Percentiles rank a stretch among this genome's conserved stretches.
phyloP scores from a whole-genome alignment of 805 yeast genomes.

The Yarrowia osloensis region DNA sequence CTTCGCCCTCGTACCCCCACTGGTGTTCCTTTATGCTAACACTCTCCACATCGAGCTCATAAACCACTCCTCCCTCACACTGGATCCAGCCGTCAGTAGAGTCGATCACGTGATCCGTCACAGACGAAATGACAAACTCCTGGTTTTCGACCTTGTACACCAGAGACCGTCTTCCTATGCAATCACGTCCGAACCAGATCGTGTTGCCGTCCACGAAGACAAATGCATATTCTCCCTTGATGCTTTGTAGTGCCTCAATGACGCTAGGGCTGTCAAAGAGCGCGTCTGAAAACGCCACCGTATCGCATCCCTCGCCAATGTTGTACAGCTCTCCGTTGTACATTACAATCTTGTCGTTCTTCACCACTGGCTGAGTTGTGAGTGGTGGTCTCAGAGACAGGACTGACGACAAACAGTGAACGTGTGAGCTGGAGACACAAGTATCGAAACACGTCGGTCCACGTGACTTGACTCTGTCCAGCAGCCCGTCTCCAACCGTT shows the following conservation, averaged over 20 bases:
- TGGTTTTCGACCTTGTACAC: slow-evolving; percentile 46
- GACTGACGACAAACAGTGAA: slow-evolving; percentile 57
- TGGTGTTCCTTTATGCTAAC: slow-evolving; percentile 52
- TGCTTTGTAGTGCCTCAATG: slow-evolving; percentile 45
- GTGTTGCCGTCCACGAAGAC: slow-evolving; percentile 47
- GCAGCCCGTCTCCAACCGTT: not conserved
- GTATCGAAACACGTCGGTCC: slow-evolving; percentile 4
- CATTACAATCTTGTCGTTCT: slow-evolving; percentile 52
- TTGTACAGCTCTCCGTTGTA: slow-evolving; percentile 92
- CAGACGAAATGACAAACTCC: slow-evolving; percentile 53
- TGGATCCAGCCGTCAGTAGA: not conserved
- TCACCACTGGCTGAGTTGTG: slow-evolving; percentile 65
- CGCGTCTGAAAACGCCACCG: slow-evolving; percentile 51
- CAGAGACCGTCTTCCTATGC: slow-evolving; percentile 78
- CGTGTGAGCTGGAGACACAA: not conserved
- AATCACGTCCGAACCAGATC: slow-evolving; percentile 81
- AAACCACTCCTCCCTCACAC: not conserved
- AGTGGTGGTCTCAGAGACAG: slow-evolving; percentile 79
- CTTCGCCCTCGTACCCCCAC: slow-evolving; percentile 42
- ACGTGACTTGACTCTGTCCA: not conserved
- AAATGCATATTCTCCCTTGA: slow-evolving; percentile 85
- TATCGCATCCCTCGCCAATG: slow-evolving; percentile 55
- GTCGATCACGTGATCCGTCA: slow-evolving; percentile 36
- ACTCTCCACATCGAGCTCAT: slow-evolving; percentile 50
- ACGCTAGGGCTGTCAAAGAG: slow-evolving; percentile 47